Base-by-base conservation (phyloP, 495 filamentous ascomycete genomes). In the Annulohypoxylon moriforme region DNA sequence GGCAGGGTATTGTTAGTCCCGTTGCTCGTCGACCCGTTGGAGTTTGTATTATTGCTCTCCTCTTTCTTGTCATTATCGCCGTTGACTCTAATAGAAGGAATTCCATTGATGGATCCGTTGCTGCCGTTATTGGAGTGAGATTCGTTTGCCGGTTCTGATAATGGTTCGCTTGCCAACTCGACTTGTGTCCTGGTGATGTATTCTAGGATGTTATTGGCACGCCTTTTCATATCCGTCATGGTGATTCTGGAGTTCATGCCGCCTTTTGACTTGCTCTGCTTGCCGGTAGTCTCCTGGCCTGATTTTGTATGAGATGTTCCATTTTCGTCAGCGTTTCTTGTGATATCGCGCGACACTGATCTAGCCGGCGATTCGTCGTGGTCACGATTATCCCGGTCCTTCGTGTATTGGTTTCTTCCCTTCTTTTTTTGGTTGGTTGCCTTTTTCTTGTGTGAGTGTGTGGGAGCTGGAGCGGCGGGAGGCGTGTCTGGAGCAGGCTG, bases 141-240 rank as follows among this genome's bases (percentile, higher is more conserved):
- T 38, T 20, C 50, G 4, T 60, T 22, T 4, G n/a, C 50, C 1
- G 74, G 56, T 11, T 76, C 76, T 27, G 76, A 71, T 29, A 76
- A 64, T 22, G 76, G 72, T 42, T 73, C 61, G 31, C 81, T 88
- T 0, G 93, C 94, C 82, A 97, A 88, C 76, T 99, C 96, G 11
- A 97, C 85, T 74, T 98, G 95, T 69, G 93, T 95, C 49, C 92
- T 88, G 7, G 92, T 90, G 72, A 99, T 97, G 78, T 92, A 98
- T 44, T 97, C 94, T 14, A 96, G 83, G 60, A 99, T 95, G 13
- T 85, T 90, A 1, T 90, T 88, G 3, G 94, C 94, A 7, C 92
- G 88, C 66, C 92, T 87, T 80, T 93, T 94, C 92, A 98, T 96
- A 70, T 98, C 94, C 64, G 90, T 91, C 89, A 98, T 92, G 27